Conservation (phyloP, 345 rosid genomes). For the Aquilaria malaccensis region DNA sequence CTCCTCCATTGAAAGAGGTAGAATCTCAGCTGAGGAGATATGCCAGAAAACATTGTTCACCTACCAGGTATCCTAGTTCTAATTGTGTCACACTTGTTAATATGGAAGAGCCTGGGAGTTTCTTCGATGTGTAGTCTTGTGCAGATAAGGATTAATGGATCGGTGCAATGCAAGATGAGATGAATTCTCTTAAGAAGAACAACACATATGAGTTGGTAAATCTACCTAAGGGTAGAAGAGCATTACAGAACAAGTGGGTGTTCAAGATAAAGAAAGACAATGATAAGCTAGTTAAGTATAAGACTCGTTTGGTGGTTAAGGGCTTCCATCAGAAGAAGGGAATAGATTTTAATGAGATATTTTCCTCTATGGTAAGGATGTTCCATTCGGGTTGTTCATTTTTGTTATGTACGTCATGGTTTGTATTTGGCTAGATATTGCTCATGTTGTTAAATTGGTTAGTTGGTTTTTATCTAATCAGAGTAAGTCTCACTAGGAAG, state of each 20-base stretch:
- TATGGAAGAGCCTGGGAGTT: background rate
- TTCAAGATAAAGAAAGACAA: too few relatives aligned
- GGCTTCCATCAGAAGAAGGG: background rate
- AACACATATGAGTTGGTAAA: too few relatives aligned
- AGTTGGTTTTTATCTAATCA: too few relatives aligned
- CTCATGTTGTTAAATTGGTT: too few relatives aligned
- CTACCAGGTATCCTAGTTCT: background rate
- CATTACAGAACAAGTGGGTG: too few relatives aligned
- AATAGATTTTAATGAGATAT: conserved; percentile 1
- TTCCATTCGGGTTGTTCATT: background rate
- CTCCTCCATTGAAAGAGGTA: background rate
- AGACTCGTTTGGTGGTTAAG: background rate
- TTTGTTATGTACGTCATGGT: too few relatives aligned
- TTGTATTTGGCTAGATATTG: too few relatives aligned
- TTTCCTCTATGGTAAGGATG: background rate
- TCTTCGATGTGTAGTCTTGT: background rate
- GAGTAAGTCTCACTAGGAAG: too few relatives aligned
- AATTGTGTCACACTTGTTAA: background rate
- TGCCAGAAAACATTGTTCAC: background rate
- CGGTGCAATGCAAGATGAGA: background rate
- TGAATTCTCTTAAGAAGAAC: too few relatives aligned
- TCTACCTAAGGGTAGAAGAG: too few relatives aligned
- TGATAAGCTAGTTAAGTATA: background rate
- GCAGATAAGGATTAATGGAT: background rate
- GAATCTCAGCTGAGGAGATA: background rate